Base-by-base conservation (phyloP, 2,329 filamentous ascomycete species). In the Coniochaeta sp. region DNA sequence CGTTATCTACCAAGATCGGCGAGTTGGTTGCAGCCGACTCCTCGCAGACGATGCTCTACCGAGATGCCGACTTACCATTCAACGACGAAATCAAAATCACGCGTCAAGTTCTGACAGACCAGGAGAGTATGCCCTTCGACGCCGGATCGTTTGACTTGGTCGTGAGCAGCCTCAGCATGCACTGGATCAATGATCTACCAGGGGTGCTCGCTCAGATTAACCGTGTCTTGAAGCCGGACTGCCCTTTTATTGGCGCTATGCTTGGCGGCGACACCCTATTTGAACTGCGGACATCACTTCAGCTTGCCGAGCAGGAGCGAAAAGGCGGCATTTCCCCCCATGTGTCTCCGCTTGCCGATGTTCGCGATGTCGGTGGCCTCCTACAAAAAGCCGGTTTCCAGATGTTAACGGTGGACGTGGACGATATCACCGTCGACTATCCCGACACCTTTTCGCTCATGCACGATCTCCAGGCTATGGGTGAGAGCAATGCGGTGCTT, bases 171-270 rank as follows among this genome's bases (percentile, higher is more conserved):
- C 77, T 96, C 61, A 93, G 89, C 61, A 80, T 99, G 71, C 95
- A 99, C 75, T 99, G 95, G 95, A 89, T 97, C 79, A 99, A 99
- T 72, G 91, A 99, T 73, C 84, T 99, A 5, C 95, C 95, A 0
- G 90, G 89, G 1, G 79, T 96, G 12, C 81, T 99, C 2, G 81
- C 87, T 1, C 91, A 96, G 70, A 89, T 97, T 71, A 96, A 96
- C 78, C 83, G 84, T 65, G 79, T 96, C 36, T 82, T 99, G 28
- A 96, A 96, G 74, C 92, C 93, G 0, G 95, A 99, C 72, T 83
- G 84, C 60, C 92, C 96, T 1, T 96, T 99, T 70, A 87, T 99
- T 55, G 93, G 90, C 16, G 93, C 93, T 65, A 99, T 99, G 93
- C 88, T 96, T 62, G 95, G 95, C 60, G 95, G 95, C 0, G 95